phyloP scores from a whole-genome alignment of 78 protist species.

The Emiliania huxleyi region DNA sequence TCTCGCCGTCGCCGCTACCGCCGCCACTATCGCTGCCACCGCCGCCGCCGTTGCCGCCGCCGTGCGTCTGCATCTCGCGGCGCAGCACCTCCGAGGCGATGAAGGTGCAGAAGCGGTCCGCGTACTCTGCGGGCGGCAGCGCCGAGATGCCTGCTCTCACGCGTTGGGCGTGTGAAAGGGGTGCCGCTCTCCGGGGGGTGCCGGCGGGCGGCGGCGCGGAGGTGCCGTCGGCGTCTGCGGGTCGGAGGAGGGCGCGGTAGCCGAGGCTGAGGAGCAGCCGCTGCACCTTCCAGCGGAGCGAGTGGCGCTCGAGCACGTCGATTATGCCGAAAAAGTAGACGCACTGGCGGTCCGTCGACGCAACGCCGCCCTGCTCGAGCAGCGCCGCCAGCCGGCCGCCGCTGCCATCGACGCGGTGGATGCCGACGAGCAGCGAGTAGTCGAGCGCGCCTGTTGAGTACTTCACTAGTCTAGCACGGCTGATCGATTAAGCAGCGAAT shows the following conservation, averaged over 20 bases:
- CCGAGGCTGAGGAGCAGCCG: neutral
- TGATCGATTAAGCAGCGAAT: too few relatives aligned
- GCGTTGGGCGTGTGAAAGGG: neutral
- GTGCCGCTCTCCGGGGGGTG: too few relatives aligned
- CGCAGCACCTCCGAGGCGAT: neutral
- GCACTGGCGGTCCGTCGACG: neutral
- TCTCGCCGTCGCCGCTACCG: neutral
- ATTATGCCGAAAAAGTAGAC: conserved; percentile 7
- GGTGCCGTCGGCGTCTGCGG: neutral
- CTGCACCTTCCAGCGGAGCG: neutral
- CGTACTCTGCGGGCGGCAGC: neutral
- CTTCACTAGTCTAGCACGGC: too few relatives aligned
- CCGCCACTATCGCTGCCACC: neutral
- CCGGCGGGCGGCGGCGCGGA: neutral
- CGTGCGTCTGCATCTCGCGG: neutral
- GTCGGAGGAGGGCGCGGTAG: neutral
- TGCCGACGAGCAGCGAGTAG: neutral
- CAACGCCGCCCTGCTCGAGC: neutral
- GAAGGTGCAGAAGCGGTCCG: neutral
- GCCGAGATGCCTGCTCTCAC: conserved; percentile 6
- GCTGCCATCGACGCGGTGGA: neutral
- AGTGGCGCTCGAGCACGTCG: neutral
- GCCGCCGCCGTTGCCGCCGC: neutral
- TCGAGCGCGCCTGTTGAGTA: too few relatives aligned
- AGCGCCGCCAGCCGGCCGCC: neutral